A percentile compares a stretch with the other conserved stretches of the same genome.
These are phyloP conservation scores for Pyrus bretschneideri DNA, from an alignment of 306 rosid species.

Conservation along the genomic window DNA sequence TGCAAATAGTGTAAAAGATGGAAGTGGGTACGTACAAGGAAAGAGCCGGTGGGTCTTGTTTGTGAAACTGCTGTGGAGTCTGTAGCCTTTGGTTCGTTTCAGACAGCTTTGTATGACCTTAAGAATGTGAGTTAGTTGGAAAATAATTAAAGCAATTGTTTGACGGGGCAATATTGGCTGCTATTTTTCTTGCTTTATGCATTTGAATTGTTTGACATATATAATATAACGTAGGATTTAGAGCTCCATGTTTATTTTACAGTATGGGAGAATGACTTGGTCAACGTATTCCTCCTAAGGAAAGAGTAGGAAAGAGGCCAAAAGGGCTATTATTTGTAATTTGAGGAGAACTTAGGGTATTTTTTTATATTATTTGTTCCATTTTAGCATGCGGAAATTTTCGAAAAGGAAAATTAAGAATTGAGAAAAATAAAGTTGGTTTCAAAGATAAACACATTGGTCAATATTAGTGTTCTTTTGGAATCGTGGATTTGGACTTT, in stretches of 20 bases:
- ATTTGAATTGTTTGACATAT: neutral
- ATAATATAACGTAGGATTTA: neutral
- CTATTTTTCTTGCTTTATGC: neutral
- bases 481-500: neutral
- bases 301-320: neutral
- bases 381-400: neutral
- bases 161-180: conserved; percentile 30
- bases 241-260: neutral
- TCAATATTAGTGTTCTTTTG: conserved; percentile 15
- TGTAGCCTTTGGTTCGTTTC: neutral
- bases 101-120: conserved; percentile 28
- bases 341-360: neutral
- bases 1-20: neutral
- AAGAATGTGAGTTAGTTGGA: conserved; percentile 4
- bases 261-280: neutral
- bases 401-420: neutral
- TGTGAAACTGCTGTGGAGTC: neutral
- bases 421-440: neutral
- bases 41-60: neutral
- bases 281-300: conserved; percentile 19
- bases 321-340: neutral
- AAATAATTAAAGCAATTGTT: conserved; percentile 5
- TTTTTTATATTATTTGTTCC: neutral
- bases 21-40: neutral
- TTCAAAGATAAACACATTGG: neutral